These are phyloP conservation scores for Bipolaris oryzae DNA, from an alignment of 2,329 filamentous ascomycete species.

Conservation along the genomic window DNA sequence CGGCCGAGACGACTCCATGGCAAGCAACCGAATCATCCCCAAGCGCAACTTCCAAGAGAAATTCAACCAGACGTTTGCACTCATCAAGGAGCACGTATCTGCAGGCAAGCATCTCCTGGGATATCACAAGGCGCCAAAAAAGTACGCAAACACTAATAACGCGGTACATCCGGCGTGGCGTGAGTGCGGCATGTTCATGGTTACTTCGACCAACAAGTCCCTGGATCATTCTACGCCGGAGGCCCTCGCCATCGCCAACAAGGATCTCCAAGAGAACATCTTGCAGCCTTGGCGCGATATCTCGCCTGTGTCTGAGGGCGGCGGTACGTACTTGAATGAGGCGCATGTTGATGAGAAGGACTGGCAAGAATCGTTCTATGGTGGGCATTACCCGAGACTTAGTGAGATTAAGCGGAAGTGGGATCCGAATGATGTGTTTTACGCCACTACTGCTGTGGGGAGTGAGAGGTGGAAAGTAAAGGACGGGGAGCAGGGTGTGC, in stretches of 20 bases:
- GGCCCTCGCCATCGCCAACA: slow-evolving; percentile 15
- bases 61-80: slow-evolving; percentile 27
- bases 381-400: slow-evolving; percentile 23
- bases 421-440: slow-evolving; percentile 34
- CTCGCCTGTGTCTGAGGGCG: slow-evolving; percentile 17
- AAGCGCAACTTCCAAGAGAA: slow-evolving; percentile 31
- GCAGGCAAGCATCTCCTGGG: slow-evolving; percentile 17
- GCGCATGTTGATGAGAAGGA: slow-evolving; percentile 41
- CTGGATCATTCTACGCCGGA: slow-evolving; percentile 15
- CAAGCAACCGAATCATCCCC: slow-evolving; percentile 39
- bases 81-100: slow-evolving; percentile 50
- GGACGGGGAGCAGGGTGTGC: slow-evolving; percentile 25
- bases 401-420: slow-evolving; percentile 28
- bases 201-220: slow-evolving; percentile 9
- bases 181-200: slow-evolving; percentile 21
- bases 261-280: slow-evolving; percentile 17
- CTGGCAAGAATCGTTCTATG: slow-evolving; percentile 47
- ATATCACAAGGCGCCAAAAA: slow-evolving; percentile 24
- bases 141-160: slow-evolving; percentile 25
- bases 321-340: slow-evolving; percentile 42
- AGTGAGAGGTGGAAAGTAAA: slow-evolving; percentile 29
- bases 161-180: slow-evolving; percentile 29
- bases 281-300: slow-evolving; percentile 23
- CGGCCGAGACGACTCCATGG: slow-evolving; percentile 30
- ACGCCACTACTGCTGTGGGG: slow-evolving; percentile 28